Conservation (phyloP, 768 basidiomycete species). For the Candolleomyces efflorescens region DNA sequence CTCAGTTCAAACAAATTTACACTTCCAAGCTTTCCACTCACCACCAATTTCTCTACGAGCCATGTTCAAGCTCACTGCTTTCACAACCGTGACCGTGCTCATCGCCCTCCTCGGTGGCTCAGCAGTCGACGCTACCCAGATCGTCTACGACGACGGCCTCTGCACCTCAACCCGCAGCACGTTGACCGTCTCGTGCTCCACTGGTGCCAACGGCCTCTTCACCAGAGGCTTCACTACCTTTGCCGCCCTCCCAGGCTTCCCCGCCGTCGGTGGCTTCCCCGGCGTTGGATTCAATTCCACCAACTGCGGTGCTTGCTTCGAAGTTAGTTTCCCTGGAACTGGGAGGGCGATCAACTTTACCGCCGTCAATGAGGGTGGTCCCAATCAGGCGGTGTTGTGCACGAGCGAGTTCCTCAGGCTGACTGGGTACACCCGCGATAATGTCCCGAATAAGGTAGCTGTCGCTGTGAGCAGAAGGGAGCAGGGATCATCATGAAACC, state of each 20-base stretch:
- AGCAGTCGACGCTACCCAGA: slow-evolving; percentile 23
- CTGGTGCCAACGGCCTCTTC: slow-evolving; percentile 47
- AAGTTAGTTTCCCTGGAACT: slow-evolving; percentile 34
- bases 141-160: slow-evolving; percentile 40
- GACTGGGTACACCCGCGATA: neutral
- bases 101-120: slow-evolving; percentile 23
- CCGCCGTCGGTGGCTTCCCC: slow-evolving; percentile 51
- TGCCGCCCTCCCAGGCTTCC: slow-evolving; percentile 49
- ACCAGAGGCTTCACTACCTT: slow-evolving; percentile 44
- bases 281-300: slow-evolving; percentile 49
- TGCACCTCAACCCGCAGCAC: slow-evolving; percentile 25
- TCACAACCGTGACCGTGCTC: neutral
- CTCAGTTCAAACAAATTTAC: too few species aligned
- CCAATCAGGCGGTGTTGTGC: neutral
- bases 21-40: too few species aligned
- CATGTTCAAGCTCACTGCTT: neutral
- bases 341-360: neutral
- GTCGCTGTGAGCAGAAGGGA: too few species aligned
- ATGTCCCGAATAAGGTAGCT: too few species aligned
- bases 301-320: slow-evolving; percentile 58
- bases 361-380: neutral
- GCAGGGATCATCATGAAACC: too few species aligned
- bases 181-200: slow-evolving; percentile 37
- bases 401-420: neutral
- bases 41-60: neutral